Base-by-base conservation (phyloP, 306 rosid genomes). In the Vigna reflexopilosa region DNA sequence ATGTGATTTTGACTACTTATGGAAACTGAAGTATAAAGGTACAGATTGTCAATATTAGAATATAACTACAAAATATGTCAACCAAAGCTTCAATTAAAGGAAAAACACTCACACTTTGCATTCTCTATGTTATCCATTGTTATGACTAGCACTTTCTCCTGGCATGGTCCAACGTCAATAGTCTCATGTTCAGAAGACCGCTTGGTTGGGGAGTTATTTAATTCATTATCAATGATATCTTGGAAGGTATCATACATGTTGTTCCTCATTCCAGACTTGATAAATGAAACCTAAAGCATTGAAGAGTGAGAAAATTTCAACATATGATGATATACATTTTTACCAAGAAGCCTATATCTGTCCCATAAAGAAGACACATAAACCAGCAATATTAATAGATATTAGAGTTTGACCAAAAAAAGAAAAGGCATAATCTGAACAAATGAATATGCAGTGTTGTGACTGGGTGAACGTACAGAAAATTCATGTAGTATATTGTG, bases 251-350 rank as follows among this genome's bases (percentile, higher is more conserved):
- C 98, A 85, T 85, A 92, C 52, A 94, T 87, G 88, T 90, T 91
- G 78, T 92, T 89, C 97, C 97, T 89, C 87, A 83, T 83, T 83
- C 98, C 98, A 74, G 83, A 83, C 80, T 88, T 91, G 62, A 92
- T 87, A 73, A 91, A 88, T 72, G 88, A 88, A 76, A 95, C 88
- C 98, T 95, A 72, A 80, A 85, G 76, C 45, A 61, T 52, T 16
- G 17, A 32, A 70, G 7, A 82, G 30, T 22, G 16, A 73, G 36
- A 44, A 52, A 30, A 34, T 24, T 38, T 69, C 32, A 47, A 68
- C 45, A 47, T 55, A 75, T 78, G 67, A 61, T n/a, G 59, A 50
- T 26, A 36, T 48, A 72, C 50, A 73, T n/a, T 58, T 65, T 62
- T 15, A 26, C 58, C 65, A 77, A 15, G 47, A 11, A 32, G 42